Conservation (phyloP, 1,284 basidiomycete species). For the Marasmius sp. region DNA sequence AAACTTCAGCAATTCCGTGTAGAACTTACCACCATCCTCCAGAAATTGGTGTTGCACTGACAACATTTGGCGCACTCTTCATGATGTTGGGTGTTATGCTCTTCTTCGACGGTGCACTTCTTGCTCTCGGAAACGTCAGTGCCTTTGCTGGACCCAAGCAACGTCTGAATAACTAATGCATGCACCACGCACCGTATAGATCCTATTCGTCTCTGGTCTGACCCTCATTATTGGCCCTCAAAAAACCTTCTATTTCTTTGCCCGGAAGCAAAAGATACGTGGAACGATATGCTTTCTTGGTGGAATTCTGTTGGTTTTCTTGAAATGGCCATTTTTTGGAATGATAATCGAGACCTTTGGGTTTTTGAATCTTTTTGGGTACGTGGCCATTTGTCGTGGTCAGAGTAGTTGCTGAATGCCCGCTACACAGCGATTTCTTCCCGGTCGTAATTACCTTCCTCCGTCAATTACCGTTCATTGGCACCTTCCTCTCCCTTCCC, state of each 20-base stretch:
- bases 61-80: conserved; percentile 96
- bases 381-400: conserved; percentile 32
- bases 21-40: background rate
- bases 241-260: conserved; percentile 99
- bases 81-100: conserved; percentile 95
- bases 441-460: conserved; percentile 97
- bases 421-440: conserved; percentile 87
- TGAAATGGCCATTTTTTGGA: conserved; percentile 92
- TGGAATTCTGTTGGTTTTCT: conserved; percentile 85
- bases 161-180: background rate
- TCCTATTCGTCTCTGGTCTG: conserved; percentile 89
- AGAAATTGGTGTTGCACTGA: conserved; percentile 97
- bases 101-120: conserved; percentile 96
- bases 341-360: conserved; percentile 95
- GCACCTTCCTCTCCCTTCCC: conserved; percentile 84
- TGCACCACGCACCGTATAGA: conserved; percentile 42
- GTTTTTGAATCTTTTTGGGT: conserved; percentile 98
- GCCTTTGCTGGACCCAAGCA: background rate
- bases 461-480: conserved; percentile 92
- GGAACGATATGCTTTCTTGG: conserved; percentile 93
- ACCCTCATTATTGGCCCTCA: conserved; percentile 94
- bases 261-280: conserved; percentile 91
- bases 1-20: background rate
- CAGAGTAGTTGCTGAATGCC: background rate
- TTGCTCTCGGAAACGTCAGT: conserved; percentile 93